phyloP scores from a whole-genome alignment of 805 yeast genomes.

The Dipodascus geniculatus region DNA sequence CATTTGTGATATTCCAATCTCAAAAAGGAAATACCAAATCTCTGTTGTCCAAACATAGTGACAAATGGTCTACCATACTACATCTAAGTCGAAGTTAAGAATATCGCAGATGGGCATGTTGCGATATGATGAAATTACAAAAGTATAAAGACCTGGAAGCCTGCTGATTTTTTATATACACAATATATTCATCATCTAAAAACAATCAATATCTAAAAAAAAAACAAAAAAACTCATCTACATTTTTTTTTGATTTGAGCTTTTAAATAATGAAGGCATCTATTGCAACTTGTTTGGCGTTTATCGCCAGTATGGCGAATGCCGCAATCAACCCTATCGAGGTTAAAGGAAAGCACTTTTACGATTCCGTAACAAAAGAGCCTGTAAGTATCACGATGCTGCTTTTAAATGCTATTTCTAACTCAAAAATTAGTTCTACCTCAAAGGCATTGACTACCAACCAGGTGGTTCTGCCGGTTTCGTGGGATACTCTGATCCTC shows the following conservation, averaged over 20 bases:
- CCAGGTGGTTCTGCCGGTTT: conserved; percentile 86
- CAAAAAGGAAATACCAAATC: not conserved
- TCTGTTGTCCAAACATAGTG: not conserved
- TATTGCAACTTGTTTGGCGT: not conserved
- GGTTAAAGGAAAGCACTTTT: conserved; percentile 58
- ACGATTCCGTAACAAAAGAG: conserved; percentile 59
- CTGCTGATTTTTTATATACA: too few relatives aligned
- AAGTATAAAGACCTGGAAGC: not conserved
- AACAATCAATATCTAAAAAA: too few relatives aligned
- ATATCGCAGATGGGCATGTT: too few relatives aligned
- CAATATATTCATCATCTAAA: too few relatives aligned
- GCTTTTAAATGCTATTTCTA: conserved; percentile 5
- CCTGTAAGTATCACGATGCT: conserved; percentile 36
- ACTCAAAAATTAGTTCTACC: conserved; percentile 39
- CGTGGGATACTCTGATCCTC: conserved; percentile 50
- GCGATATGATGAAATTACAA: not conserved
- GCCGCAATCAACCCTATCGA: conserved; percentile 49
- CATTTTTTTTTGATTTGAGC: not conserved
- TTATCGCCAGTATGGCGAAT: not conserved
- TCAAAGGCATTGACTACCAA: conserved; percentile 90
- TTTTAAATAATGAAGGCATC: not conserved
- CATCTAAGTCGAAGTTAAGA: not conserved
- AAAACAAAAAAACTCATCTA: not conserved
- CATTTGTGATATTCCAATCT: conserved; percentile 1
- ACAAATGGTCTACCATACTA: not conserved